Conservation (phyloP, 148 eudicot genomes). For the Silene latifolia region DNA sequence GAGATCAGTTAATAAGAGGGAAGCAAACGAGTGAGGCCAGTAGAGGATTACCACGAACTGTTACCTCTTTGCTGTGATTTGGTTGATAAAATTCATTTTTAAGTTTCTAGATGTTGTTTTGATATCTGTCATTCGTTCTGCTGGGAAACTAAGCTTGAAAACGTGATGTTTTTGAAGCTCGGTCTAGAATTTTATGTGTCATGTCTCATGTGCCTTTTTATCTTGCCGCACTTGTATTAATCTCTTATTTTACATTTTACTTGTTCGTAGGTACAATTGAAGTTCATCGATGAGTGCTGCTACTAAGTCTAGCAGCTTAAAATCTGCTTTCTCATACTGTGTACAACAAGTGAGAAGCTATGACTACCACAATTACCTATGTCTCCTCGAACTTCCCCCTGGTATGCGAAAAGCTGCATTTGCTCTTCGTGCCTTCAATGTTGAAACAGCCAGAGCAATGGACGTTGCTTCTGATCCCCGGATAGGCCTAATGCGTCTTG, state of each 20-base stretch:
- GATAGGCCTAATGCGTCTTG: slow-evolving; percentile 90
- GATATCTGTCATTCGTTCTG: background rate
- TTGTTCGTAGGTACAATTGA: slow-evolving; percentile 22
- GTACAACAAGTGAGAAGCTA: slow-evolving; percentile 87
- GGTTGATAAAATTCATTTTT: slow-evolving; percentile 3
- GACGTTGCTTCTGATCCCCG: slow-evolving; percentile 93
- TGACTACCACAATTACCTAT: slow-evolving; percentile 92
- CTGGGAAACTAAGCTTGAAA: background rate
- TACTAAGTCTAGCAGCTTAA: slow-evolving; percentile 48
- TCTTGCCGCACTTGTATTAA: background rate
- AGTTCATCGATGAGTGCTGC: slow-evolving; percentile 46
- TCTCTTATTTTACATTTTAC: background rate
- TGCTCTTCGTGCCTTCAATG: slow-evolving; percentile 94
- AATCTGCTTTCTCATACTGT: slow-evolving; percentile 80
- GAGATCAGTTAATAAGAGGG: background rate
- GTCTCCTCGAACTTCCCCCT: slow-evolving; percentile 89
- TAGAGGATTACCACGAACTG: background rate
- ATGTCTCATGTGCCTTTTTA: background rate
- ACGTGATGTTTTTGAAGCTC: background rate
- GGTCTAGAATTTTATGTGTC: background rate
- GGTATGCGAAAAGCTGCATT: slow-evolving; percentile 83
- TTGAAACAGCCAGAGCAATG: slow-evolving; percentile 91
- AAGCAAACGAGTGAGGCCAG: background rate
- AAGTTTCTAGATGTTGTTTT: background rate
- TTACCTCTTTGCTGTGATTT: background rate